phyloP scores from a whole-genome alignment of 352 stramenopile species.

The Blastocystis sp. region DNA sequence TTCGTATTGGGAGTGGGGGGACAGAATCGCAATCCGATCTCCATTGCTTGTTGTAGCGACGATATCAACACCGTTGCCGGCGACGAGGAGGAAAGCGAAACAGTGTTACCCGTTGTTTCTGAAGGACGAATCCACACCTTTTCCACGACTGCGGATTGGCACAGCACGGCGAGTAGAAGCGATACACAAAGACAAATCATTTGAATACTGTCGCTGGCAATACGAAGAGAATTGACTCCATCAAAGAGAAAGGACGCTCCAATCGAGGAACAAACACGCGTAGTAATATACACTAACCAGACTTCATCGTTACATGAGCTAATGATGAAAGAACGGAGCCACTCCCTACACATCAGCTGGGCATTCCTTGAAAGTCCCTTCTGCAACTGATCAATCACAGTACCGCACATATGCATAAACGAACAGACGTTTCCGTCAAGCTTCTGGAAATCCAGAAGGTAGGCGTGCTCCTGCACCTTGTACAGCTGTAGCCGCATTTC shows the following conservation, averaged over 20 bases:
- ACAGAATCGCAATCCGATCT: constrained; percentile 23
- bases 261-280: constrained; percentile 6
- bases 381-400: constrained; percentile 95
- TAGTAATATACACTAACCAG: constrained; percentile 32
- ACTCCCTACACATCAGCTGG: constrained; percentile 32
- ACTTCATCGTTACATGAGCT: constrained; percentile 64
- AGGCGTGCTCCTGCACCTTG: constrained; percentile 94
- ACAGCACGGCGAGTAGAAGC: not conserved
- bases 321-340: not conserved
- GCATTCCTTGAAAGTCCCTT: constrained; percentile 60
- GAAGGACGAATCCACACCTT: not conserved
- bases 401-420: constrained; percentile 98
- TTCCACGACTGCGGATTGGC: not conserved
- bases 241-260: not conserved
- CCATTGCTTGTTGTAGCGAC: not conserved
- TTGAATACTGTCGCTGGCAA: not conserved
- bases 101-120: not conserved
- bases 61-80: not conserved
- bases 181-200: not conserved
- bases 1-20: not conserved
- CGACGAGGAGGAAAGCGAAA: not conserved
- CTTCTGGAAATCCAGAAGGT: constrained; percentile 96
- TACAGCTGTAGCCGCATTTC: constrained; percentile 76
- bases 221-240: not conserved
- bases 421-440: constrained; percentile 94